phyloP scores from a whole-genome alignment of 2,329 filamentous ascomycete genomes.

The Aspergillus costaricaensis region DNA sequence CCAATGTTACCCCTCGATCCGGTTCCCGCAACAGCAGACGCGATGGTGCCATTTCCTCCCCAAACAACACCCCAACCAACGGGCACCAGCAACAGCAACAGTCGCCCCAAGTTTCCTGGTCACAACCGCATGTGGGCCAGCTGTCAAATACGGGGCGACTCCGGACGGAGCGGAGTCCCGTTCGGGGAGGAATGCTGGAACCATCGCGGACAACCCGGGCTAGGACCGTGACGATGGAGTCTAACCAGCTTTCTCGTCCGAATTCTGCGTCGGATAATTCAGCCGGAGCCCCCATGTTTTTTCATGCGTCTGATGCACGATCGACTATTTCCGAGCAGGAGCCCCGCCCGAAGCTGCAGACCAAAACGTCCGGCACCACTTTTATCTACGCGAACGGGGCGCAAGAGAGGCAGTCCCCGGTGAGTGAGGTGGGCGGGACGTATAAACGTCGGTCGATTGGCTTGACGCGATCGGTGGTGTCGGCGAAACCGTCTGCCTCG shows the following conservation, averaged over 20 bases:
- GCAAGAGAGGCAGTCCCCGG: slow-evolving; percentile 30
- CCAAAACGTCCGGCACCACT: slow-evolving; percentile 30
- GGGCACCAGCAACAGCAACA: slow-evolving; percentile 9
- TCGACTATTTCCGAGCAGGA: slow-evolving; percentile 42
- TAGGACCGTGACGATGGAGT: slow-evolving; percentile 42
- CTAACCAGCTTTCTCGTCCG: slow-evolving; percentile 33
- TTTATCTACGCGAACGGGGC: slow-evolving; percentile 44
- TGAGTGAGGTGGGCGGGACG: slow-evolving; percentile 3
- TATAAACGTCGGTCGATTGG: slow-evolving; percentile 36
- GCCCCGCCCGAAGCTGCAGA: slow-evolving; percentile 27
- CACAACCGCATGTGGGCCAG: slow-evolving; percentile 29
- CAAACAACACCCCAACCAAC: slow-evolving; percentile 52
- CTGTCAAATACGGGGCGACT: slow-evolving; percentile 24
- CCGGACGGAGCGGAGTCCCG: slow-evolving; percentile 40
- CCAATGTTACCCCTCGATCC: slow-evolving; percentile 77
- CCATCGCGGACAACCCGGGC: slow-evolving; percentile 36
- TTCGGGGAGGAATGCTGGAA: slow-evolving; percentile 32
- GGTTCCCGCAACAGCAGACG: slow-evolving; percentile 70
- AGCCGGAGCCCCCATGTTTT: slow-evolving; percentile 69
- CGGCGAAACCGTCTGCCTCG: slow-evolving; percentile 29
- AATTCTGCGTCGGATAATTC: slow-evolving; percentile 39
- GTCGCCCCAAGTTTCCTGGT: slow-evolving; percentile 33
- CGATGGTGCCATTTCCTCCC: slow-evolving; percentile 68
- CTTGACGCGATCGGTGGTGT: slow-evolving; percentile 27
- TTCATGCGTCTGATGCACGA: slow-evolving; percentile 81